These are phyloP conservation scores for Pterocarpus santalinus DNA, from an alignment of 306 rosid genomes.

Conservation along the genomic window DNA sequence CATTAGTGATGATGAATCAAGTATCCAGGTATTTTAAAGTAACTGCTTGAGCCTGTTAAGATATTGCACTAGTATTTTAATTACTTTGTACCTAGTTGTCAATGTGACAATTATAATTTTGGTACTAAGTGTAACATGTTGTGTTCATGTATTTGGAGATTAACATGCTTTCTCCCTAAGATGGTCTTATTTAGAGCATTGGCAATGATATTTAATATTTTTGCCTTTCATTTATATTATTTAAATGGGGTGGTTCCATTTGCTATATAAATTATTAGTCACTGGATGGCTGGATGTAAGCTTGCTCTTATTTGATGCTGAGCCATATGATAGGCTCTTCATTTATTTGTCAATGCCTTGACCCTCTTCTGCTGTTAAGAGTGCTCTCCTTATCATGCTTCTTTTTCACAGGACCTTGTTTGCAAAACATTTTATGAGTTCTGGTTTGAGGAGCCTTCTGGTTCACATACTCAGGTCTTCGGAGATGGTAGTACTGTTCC, in stretches of 20 bases:
- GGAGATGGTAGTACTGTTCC: slow-evolving; percentile 94
- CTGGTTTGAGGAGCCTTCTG: slow-evolving; percentile 97
- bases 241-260: slow-evolving; percentile 8
- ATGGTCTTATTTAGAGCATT: slow-evolving; percentile 15
- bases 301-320: slow-evolving; percentile 31
- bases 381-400: slow-evolving; percentile 35
- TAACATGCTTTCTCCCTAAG: neutral
- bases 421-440: slow-evolving; percentile 97
- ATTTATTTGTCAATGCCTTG: neutral
- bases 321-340: neutral
- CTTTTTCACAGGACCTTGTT: slow-evolving; percentile 83
- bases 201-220: slow-evolving; percentile 26
- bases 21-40: slow-evolving; percentile 81
- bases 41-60: slow-evolving; percentile 11
- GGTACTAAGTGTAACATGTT: neutral
- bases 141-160: slow-evolving; percentile 1
- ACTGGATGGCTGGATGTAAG: slow-evolving; percentile 9
- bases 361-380: slow-evolving; percentile 17
- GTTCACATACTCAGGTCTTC: slow-evolving; percentile 71
- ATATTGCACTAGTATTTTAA: slow-evolving; percentile 22
- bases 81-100: slow-evolving; percentile 1
- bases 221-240: slow-evolving; percentile 7
- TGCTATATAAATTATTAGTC: slow-evolving; percentile 33
- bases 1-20: slow-evolving; percentile 87
- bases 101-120: neutral